Conservation (phyloP, 768 basidiomycete genomes). For the Collybia sp. region DNA sequence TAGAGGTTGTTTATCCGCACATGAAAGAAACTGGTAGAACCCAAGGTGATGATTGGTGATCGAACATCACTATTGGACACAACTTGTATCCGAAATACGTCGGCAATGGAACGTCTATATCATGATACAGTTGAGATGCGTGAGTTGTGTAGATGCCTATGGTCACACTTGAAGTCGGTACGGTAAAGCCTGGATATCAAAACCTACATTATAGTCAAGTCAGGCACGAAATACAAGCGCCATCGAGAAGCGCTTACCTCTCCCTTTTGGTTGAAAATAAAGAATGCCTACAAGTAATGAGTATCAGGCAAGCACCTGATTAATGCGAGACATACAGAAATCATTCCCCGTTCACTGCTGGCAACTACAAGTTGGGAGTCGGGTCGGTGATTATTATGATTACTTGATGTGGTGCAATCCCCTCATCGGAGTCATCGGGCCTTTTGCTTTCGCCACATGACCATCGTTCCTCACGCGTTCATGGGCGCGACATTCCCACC, state of each 20-base stretch:
- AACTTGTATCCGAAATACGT: conserved; percentile 98
- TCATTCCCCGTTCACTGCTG: conserved; percentile 15
- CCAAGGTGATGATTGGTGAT: conserved; percentile 95
- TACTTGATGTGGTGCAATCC: too few relatives aligned
- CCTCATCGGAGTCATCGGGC: too few relatives aligned
- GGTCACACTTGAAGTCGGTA: conserved; percentile 89
- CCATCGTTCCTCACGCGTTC: too few relatives aligned
- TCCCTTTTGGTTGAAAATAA: conserved; percentile 99
- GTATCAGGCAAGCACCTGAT: not conserved
- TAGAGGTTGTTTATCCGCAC: conserved; percentile 95
- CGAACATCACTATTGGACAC: conserved; percentile 96
- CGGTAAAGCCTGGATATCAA: conserved; percentile 95
- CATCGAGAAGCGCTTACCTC: conserved; percentile 55
- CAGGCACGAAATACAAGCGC: conserved; percentile 1
- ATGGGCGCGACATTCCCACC: too few relatives aligned
- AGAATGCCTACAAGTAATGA: conserved; percentile 70
- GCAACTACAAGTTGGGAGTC: not conserved
- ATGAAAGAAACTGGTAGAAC: conserved; percentile 98
- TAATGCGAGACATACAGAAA: conserved; percentile 17
- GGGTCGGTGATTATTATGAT: too few relatives aligned
- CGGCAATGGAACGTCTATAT: conserved; percentile 87
- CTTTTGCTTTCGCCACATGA: too few relatives aligned
- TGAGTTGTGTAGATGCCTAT: not conserved
- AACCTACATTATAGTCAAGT: conserved; percentile 49
- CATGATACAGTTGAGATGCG: conserved; percentile 3